Evolutionary conservation across 1,284 basidiomycete genomes (phyloP).

Genomic region (Phaffia rhodozyma): DNA sequence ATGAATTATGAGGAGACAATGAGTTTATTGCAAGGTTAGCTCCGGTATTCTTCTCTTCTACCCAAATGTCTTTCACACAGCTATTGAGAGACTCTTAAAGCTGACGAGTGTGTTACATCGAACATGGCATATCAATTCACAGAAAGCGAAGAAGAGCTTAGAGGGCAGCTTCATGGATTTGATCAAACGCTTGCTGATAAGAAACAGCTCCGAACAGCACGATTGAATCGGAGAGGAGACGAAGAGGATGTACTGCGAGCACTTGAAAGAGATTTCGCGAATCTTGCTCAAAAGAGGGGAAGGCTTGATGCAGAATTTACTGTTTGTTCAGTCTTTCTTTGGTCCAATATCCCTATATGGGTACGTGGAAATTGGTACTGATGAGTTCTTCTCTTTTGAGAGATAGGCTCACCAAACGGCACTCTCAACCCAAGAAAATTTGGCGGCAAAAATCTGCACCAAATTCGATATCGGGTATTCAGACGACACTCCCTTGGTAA

Average conservation of each 20-base stretch:
- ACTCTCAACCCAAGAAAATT: too few species aligned
- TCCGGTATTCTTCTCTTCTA: not conserved
- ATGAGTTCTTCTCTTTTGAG: not conserved
- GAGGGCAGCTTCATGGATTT: constrained; percentile 56
- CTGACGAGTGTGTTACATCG: not conserved
- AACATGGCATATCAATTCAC: constrained; percentile 1
- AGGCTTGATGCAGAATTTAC: constrained; percentile 29
- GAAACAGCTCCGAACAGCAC: constrained; percentile 8
- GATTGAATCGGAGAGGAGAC: constrained; percentile 27
- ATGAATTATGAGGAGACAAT: constrained; percentile 45
- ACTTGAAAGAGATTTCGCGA: constrained; percentile 28
- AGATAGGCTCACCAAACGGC: not conserved
- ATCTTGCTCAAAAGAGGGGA: constrained; percentile 24
- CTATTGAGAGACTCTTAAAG: too few species aligned
- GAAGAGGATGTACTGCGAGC: constrained; percentile 27
- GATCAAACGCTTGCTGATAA: constrained; percentile 38
- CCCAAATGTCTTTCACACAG: too few species aligned
- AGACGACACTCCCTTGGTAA: too few species aligned
- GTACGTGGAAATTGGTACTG: not conserved
- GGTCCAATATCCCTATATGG: too few species aligned
- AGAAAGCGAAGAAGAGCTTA: constrained; percentile 71
- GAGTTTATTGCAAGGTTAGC: constrained; percentile 56
- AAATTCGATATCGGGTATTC: too few species aligned
- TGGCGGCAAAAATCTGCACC: too few species aligned
- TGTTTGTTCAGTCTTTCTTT: constrained; percentile 26